A percentile compares a stretch with the other conserved stretches of the same genome.
These are phyloP conservation scores for Argentina anserina DNA, from an alignment of 306 rosid species.

Conservation along the genomic window DNA sequence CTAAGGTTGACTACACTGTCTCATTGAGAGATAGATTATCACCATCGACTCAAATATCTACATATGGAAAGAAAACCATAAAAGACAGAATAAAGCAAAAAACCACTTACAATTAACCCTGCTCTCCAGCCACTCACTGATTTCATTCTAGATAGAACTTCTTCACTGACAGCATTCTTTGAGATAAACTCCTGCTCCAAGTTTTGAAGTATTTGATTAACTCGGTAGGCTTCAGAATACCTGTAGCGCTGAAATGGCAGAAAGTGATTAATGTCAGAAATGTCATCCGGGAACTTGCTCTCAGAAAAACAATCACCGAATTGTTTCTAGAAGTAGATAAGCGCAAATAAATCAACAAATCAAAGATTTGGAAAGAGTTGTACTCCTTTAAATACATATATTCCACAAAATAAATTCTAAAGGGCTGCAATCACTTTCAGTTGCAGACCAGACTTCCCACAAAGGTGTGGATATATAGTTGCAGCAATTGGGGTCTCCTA, in stretches of 20 bases:
- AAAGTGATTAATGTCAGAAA: constrained; percentile 19
- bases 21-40: neutral
- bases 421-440: neutral
- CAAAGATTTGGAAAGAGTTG: neutral
- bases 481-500: constrained; percentile 1
- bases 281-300: neutral
- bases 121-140: constrained; percentile 56
- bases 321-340: neutral
- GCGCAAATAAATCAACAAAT: neutral
- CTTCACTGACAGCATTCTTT: constrained; percentile 50
- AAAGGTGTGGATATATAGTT: neutral
- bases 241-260: constrained; percentile 69
- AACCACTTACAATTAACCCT: constrained; percentile 82
- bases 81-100: neutral
- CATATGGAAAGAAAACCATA: neutral
- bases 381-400: neutral
- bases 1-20: neutral
- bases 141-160: constrained; percentile 54
- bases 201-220: constrained; percentile 63
- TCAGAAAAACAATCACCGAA: constrained; percentile 2
- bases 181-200: constrained; percentile 58
- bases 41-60: neutral
- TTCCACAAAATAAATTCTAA: neutral
- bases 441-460: neutral
- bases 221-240: constrained; percentile 78